Conservation (phyloP, 2,329 filamentous ascomycete species). For the Penicillium hordei region DNA sequence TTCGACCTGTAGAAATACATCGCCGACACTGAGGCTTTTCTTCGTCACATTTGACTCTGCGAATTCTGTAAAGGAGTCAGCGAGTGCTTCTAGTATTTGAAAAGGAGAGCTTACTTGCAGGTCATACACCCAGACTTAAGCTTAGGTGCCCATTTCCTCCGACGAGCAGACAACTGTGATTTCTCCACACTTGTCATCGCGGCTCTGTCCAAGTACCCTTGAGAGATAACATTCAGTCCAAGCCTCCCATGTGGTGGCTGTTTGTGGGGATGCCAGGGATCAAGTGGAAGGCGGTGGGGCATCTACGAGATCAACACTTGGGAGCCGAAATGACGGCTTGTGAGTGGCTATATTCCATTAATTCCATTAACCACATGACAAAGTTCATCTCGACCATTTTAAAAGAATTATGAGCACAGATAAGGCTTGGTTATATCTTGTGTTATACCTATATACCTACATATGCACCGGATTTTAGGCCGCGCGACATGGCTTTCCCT, state of each 20-base stretch:
- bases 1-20: neutral
- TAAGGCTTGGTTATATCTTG: too few relatives aligned
- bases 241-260: neutral
- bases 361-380: too few relatives aligned
- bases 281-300: neutral
- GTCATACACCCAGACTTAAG: neutral
- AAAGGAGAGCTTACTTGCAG: neutral
- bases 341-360: neutral
- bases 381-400: too few relatives aligned
- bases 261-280: neutral
- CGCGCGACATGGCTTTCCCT: too few relatives aligned
- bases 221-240: neutral
- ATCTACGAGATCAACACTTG: neutral
- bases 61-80: neutral
- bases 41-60: neutral
- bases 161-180: neutral
- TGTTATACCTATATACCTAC: too few relatives aligned
- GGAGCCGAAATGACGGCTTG: neutral
- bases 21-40: neutral
- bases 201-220: neutral
- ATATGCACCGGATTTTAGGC: too few relatives aligned
- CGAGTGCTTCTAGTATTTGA: neutral
- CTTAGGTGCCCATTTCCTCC: neutral
- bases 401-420: too few relatives aligned
- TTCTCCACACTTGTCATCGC: neutral